These are phyloP conservation scores for Flaveria sonorensis DNA, from an alignment of 129 eudicot species.

Conservation along the genomic window DNA sequence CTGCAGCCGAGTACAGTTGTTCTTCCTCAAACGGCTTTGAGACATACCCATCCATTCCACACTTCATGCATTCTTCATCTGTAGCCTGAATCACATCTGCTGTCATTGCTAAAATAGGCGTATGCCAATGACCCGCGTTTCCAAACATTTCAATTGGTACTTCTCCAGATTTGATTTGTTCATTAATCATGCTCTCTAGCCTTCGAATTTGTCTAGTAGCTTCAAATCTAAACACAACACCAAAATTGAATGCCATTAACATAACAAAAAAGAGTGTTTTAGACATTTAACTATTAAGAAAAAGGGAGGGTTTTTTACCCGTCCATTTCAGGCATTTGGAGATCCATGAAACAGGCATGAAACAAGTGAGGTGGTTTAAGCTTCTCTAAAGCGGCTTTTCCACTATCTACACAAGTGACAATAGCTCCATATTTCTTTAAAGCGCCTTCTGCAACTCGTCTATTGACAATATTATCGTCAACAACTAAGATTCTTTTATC, in stretches of 20 bases:
- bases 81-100: conserved; percentile 94
- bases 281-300: conserved; percentile 14
- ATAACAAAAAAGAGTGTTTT: conserved; percentile 10
- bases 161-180: conserved; percentile 46
- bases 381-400: conserved; percentile 56
- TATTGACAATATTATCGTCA: conserved; percentile 82
- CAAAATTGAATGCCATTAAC: background rate
- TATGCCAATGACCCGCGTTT: conserved; percentile 58
- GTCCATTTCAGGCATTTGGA: conserved; percentile 99
- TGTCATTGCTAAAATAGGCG: conserved; percentile 96
- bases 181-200: conserved; percentile 48
- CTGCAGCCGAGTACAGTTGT: conserved; percentile 72
- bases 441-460: conserved; percentile 93
- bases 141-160: conserved; percentile 30
- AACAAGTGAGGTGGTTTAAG: conserved; percentile 80
- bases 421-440: conserved; percentile 85
- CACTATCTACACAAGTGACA: conserved; percentile 79
- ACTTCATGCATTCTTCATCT: conserved; percentile 63
- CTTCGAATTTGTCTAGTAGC: conserved; percentile 71
- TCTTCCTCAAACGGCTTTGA: conserved; percentile 84
- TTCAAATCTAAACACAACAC: conserved; percentile 61
- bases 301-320: conserved; percentile 51
- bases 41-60: conserved; percentile 97
- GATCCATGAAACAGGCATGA: conserved; percentile 98
- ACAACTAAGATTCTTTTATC: conserved; percentile 76